phyloP scores from a whole-genome alignment of 2,329 filamentous ascomycete genomes.

The Arthroderma sp. region DNA sequence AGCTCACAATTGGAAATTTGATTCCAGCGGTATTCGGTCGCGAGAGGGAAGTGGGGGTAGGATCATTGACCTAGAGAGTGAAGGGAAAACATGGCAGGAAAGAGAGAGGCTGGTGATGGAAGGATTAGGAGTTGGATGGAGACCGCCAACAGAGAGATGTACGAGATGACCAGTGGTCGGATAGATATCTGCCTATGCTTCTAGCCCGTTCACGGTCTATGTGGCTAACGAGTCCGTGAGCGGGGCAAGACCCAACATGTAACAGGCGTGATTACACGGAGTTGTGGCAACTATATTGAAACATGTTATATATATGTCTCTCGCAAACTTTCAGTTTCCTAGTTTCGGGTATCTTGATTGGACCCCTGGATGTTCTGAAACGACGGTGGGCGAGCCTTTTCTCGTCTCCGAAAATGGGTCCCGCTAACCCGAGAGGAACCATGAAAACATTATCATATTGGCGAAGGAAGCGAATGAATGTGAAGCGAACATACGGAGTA shows the following conservation, averaged over 20 bases:
- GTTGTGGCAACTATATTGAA: neutral
- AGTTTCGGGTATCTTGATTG: neutral
- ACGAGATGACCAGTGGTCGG: slow-evolving; percentile 40
- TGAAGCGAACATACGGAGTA: neutral
- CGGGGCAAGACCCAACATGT: neutral
- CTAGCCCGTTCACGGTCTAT: too few relatives aligned
- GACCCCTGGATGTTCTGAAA: neutral
- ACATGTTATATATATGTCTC: neutral
- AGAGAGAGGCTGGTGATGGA: slow-evolving; percentile 74
- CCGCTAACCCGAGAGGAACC: neutral
- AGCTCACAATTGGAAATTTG: slow-evolving; percentile 66
- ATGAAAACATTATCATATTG: neutral
- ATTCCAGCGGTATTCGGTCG: slow-evolving; percentile 72
- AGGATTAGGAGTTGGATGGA: slow-evolving; percentile 58
- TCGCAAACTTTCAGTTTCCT: neutral
- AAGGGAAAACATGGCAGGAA: slow-evolving; percentile 47
- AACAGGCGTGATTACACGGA: too few relatives aligned
- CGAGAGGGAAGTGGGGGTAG: slow-evolving; percentile 48
- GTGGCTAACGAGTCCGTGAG: neutral
- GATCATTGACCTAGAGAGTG: slow-evolving; percentile 55
- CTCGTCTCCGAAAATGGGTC: neutral
- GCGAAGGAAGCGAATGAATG: too few relatives aligned
- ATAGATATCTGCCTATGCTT: neutral
- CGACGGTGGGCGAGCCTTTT: neutral
- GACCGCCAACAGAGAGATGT: slow-evolving; percentile 54